phyloP scores from a whole-genome alignment of 495 filamentous ascomycete genomes.

The Bathelium albidoporum region DNA sequence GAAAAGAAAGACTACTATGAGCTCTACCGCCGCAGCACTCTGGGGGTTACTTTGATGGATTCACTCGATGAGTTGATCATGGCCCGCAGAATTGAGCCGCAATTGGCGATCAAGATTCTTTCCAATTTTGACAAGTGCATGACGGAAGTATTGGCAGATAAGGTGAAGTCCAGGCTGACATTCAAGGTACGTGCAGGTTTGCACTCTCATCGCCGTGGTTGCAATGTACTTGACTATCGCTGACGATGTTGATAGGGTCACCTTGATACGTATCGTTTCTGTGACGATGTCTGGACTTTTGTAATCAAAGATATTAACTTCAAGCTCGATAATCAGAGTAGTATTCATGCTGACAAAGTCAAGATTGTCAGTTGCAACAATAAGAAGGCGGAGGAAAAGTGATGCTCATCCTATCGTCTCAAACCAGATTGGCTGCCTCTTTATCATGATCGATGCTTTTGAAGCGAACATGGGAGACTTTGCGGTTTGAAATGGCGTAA shows the following conservation, averaged over 20 bases:
- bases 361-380: conserved; percentile 84
- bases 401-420: background rate
- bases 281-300: conserved; percentile 99
- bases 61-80: conserved; percentile 94
- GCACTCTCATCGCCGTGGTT: background rate
- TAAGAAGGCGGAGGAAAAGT: conserved; percentile 2
- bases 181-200: conserved; percentile 68
- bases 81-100: conserved; percentile 85
- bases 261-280: conserved; percentile 98
- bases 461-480: background rate
- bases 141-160: conserved; percentile 77
- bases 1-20: conserved; percentile 59
- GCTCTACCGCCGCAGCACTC: conserved; percentile 92
- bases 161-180: conserved; percentile 77
- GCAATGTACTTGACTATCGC: background rate
- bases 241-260: conserved; percentile 56
- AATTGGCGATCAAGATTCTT: conserved; percentile 96
- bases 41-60: conserved; percentile 85
- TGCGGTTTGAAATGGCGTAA: too few relatives aligned
- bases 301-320: conserved; percentile 96
- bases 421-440: background rate
- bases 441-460: background rate
- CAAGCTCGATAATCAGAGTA: conserved; percentile 72
- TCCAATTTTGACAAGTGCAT: conserved; percentile 84
- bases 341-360: conserved; percentile 48